phyloP scores from a whole-genome alignment of 2,329 filamentous ascomycete genomes.

The Fusarium sp. region DNA sequence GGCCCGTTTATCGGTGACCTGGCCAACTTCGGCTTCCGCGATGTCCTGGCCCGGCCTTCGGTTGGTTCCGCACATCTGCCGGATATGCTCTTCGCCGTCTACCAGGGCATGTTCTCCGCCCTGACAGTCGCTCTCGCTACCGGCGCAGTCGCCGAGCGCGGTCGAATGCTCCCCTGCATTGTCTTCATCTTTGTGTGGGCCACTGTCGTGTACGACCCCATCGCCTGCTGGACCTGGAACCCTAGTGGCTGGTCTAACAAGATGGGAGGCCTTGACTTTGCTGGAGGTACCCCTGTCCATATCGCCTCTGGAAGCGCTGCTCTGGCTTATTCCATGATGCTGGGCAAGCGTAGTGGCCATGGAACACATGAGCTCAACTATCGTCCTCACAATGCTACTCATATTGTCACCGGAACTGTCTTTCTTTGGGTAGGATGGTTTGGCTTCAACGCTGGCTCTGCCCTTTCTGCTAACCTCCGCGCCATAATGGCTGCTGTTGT shows the following conservation, averaged over 20 bases:
- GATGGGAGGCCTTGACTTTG: slow-evolving; percentile 88
- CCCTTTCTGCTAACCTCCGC: slow-evolving; percentile 83
- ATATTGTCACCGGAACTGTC: slow-evolving; percentile 91
- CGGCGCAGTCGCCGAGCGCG: slow-evolving; percentile 87
- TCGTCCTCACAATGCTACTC: slow-evolving; percentile 91
- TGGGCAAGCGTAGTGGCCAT: slow-evolving; percentile 87
- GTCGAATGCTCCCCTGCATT: slow-evolving; percentile 87
- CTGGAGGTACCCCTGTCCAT: slow-evolving; percentile 90
- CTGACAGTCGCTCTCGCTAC: slow-evolving; percentile 89
- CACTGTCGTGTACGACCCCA: slow-evolving; percentile 90
- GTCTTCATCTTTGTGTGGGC: slow-evolving; percentile 96
- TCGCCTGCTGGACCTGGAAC: slow-evolving; percentile 98
- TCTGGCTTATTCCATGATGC: slow-evolving; percentile 90
- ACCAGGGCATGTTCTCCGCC: slow-evolving; percentile 89
- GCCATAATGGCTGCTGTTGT: slow-evolving; percentile 89
- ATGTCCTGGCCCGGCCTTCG: slow-evolving; percentile 81
- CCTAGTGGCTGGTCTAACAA: slow-evolving; percentile 81
- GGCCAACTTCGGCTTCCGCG: slow-evolving; percentile 81
- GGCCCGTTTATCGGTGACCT: slow-evolving; percentile 83
- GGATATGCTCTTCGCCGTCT: slow-evolving; percentile 86
- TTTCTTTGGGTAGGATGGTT: slow-evolving; percentile 98
- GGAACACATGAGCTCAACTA: slow-evolving; percentile 92
- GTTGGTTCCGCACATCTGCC: slow-evolving; percentile 80
- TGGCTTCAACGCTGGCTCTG: slow-evolving; percentile 91
- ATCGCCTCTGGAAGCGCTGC: slow-evolving; percentile 87